Evolutionary conservation across 257 asterid species (phyloP), one percentile per base, ranked within the genome.

Genomic region (Agastache rugosa): DNA sequence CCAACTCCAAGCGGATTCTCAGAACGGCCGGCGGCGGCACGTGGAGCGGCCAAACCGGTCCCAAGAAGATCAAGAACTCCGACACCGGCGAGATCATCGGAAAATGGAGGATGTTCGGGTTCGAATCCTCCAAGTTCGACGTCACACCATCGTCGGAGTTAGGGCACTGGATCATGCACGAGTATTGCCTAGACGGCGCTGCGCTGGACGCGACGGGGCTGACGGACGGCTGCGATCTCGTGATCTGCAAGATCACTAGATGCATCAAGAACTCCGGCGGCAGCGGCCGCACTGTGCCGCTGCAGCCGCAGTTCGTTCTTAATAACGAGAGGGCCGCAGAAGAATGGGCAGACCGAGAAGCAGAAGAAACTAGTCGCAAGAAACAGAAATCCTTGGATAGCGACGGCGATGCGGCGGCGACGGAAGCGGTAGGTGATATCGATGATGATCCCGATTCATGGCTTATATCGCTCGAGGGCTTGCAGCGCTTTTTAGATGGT

Each of bases 161-260:
- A 0, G 59, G 59, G 0, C 60, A 22, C 14, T 54, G 60, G 60
- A 54, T 54, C 60, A 54, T 54, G 60, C 60, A 54, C 60, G 60
- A 54, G 60, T 54, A 54, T 15, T 2, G 6, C 8, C 54, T 48
- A 0, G 19, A 2, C 60, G 60, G 5, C 12, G 15, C 54, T 3
- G 19, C 19, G 9, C 11, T 39, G 20, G 19, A 1, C 20, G 17
- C 1, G 9, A 1, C 54, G 3, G 12, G 44, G 11, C 42, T 7
- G 10, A 37, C 42, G 11, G 11, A 1, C 44, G 3, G 1, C 7
- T 31, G 11, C 17, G 31, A 54, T 8, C 12, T 54, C 14, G 60
- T 54, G 31, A 2, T 17, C 15, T 54, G 60, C 60, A 54, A 54
- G 31, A 54, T 54, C 31, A 54, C 60, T 5, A 19, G 29, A 2